phyloP scores from a whole-genome alignment of 768 basidiomycete species.

The Chalciporus chontae region DNA sequence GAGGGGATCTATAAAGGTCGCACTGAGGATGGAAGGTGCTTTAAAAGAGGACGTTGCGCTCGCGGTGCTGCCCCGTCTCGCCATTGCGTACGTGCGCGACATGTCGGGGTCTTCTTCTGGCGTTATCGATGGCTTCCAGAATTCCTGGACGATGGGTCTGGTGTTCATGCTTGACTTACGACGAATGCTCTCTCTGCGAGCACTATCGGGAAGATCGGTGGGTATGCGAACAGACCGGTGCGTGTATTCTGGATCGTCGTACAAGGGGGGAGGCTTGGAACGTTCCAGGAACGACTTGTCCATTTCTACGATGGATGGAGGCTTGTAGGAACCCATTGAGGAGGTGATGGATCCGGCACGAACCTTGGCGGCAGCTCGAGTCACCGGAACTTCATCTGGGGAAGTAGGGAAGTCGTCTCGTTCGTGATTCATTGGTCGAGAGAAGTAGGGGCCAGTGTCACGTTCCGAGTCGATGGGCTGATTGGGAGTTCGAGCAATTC shows the following conservation, averaged over 20 bases:
- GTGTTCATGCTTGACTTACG: conserved; percentile 34
- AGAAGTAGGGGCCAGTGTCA: conserved; percentile 15
- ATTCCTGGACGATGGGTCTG: conserved; percentile 38
- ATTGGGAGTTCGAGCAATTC: conserved; percentile 18
- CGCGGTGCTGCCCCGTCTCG: conserved; percentile 45
- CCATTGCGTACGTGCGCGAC: conserved; percentile 41
- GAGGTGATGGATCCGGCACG: conserved; percentile 28
- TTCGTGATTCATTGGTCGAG: conserved; percentile 13
- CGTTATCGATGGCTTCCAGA: conserved; percentile 49
- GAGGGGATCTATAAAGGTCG: conserved; percentile 32
- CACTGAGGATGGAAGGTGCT: conserved; percentile 37
- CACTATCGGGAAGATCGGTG: conserved; percentile 19
- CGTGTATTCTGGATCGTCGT: conserved; percentile 33
- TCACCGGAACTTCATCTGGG: conserved; percentile 16
- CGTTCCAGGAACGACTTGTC: conserved; percentile 20
- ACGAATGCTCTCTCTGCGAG: conserved; percentile 26
- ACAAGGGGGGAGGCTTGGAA: conserved; percentile 16
- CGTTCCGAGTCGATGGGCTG: conserved; percentile 23
- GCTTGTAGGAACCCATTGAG: conserved; percentile 25
- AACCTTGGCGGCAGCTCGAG: conserved; percentile 17
- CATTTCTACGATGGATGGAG: conserved; percentile 24
- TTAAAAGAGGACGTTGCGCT: conserved; percentile 49
- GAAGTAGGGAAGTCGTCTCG: conserved; percentile 18
- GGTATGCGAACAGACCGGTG: conserved; percentile 19
- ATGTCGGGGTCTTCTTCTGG: conserved; percentile 42